Conservation (phyloP, 768 basidiomycete genomes). For the Epithele typhae region DNA sequence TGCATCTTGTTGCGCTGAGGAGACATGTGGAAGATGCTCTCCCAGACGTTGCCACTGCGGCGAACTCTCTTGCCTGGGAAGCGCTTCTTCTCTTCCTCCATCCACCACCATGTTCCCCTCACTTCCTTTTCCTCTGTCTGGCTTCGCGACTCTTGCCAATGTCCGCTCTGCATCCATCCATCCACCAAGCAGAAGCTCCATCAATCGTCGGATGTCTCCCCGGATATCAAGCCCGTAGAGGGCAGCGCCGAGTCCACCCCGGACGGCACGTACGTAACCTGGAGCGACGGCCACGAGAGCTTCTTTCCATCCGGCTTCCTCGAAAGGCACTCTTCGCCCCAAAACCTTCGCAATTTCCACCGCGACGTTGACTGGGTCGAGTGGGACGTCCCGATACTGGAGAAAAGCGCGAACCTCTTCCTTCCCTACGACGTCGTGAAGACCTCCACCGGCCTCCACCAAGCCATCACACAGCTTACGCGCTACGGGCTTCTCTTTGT, state of each 20-base stretch:
- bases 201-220: constrained; percentile 46
- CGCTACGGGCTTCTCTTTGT: constrained; percentile 73
- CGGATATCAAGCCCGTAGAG: constrained; percentile 20
- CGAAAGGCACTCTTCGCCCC: constrained; percentile 39
- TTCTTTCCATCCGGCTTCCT: constrained; percentile 48
- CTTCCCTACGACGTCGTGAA: constrained; percentile 50
- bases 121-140: constrained; percentile 54
- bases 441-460: constrained; percentile 41
- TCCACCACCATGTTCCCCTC: no score
- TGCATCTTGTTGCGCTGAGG: no score
- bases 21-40: no score
- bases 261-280: constrained; percentile 46
- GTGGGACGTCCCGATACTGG: constrained; percentile 45
- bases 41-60: no score
- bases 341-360: constrained; percentile 39
- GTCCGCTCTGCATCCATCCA: constrained; percentile 68
- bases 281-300: constrained; percentile 60
- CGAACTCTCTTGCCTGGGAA: no score
- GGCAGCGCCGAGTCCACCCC: constrained; percentile 38
- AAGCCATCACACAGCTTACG: constrained; percentile 66
- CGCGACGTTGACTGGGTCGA: constrained; percentile 31
- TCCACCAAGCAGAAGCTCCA: constrained; percentile 76
- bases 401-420: constrained; percentile 40
- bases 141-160: constrained; percentile 84
- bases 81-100: no score